Base-by-base conservation (phyloP, 2,329 filamentous ascomycete genomes). In the Ophiostoma piceae region DNA sequence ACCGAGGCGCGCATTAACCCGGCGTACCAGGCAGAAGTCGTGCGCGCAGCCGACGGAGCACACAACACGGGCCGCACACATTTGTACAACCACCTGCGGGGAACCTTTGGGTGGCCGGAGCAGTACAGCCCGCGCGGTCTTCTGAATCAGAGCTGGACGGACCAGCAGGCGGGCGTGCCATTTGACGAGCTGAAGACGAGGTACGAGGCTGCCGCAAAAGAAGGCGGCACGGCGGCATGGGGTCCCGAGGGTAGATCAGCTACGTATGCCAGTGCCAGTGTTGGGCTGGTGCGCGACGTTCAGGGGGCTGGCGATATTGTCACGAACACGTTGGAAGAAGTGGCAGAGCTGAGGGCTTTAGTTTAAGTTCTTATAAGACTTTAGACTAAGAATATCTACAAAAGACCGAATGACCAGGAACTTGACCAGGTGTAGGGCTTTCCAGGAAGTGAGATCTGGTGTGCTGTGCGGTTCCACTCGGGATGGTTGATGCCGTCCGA, bases 1-100 rank as follows among this genome's bases (percentile, higher is more conserved):
- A 74, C 70, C 0, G 81, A 83, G 73, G 76, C 81, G 0, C 77
- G 79, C 7, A 79, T 82, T 47, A 75, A 73, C 67, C 76, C 76
- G 69, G 80, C 79, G 0, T 83, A 82, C 65, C 81, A 80, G 67
- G 73, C 79, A n/a, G 81, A 81, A 68, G 76, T 83, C 0, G 71
- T 83, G 0, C 76, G 78, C 1, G 80, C 81, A 0, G 71, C 73
- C 0, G 80, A 83, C 47, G 81, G 81, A 8, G 81, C 77, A 0
- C 73, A 69, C 12, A 76, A 71, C 12, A 83, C 81, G 9, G 76
- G 78, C 0, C 78, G 80, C n/a, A 82, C 81, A 0, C 78, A 78
- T 67, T 73, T 83, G 14, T 82, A 82, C 72, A 82, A 83, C 70
- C 79, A 82, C 22, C 74, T 83, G 5, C 76, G 81, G 1, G 81